Evolutionary conservation across 2,329 filamentous ascomycete species (phyloP).

Genomic region (Ramichloridium luteum): DNA sequence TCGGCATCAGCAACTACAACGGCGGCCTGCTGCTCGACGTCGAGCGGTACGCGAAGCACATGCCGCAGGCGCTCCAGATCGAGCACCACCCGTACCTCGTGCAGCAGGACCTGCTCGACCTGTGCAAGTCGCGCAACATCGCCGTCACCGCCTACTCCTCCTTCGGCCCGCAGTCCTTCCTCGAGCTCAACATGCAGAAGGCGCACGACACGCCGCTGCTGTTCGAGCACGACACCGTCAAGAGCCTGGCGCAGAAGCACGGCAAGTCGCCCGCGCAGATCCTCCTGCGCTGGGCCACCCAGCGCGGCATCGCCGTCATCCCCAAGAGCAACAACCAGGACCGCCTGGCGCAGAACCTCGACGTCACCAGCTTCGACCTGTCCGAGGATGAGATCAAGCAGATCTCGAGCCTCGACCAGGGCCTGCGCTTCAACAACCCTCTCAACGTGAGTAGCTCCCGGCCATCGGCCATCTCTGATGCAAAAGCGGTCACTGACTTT

Average conservation of each 20-base stretch:
- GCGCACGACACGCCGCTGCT: conserved; percentile 55
- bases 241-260: conserved; percentile 54
- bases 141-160: conserved; percentile 72
- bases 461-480: conserved; percentile 1
- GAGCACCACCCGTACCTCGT: conserved; percentile 85
- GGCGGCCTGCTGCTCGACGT: conserved; percentile 65
- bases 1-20: conserved; percentile 78
- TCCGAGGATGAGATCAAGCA: conserved; percentile 52
- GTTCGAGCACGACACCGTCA: conserved; percentile 57
- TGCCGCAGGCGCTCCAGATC: conserved; percentile 68
- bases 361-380: conserved; percentile 54
- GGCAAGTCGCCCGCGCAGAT: conserved; percentile 67
- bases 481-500: background rate
- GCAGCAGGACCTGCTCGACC: conserved; percentile 57
- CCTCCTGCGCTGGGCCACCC: conserved; percentile 75
- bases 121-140: conserved; percentile 58
- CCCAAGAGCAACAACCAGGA: conserved; percentile 57
- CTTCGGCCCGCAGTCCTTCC: conserved; percentile 67
- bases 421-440: conserved; percentile 67
- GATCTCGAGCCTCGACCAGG: conserved; percentile 53
- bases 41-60: conserved; percentile 62
- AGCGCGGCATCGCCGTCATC: conserved; percentile 69
- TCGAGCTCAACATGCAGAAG: conserved; percentile 61
- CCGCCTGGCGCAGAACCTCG: conserved; percentile 53
- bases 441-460: conserved; percentile 43